Evolutionary conservation across 352 stramenopile genomes (phyloP).

Genomic region (Aphanomyces euteiches): DNA sequence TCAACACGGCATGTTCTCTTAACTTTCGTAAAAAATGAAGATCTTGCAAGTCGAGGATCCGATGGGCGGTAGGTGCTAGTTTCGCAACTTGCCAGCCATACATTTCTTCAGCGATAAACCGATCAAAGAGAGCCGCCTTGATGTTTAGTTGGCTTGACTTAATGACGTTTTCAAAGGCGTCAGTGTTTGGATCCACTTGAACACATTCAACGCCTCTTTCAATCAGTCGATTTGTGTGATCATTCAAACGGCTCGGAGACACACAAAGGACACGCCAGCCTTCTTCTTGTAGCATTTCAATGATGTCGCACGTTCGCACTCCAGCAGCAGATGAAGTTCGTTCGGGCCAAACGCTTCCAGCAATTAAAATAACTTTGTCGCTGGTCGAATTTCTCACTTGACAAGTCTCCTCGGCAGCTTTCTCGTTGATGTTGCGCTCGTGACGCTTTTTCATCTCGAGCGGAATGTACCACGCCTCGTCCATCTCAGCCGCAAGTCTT

Average conservation of each 20-base stretch:
- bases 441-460: constrained; percentile 49
- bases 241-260: constrained; percentile 73
- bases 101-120: constrained; percentile 84
- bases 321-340: constrained; percentile 84
- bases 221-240: constrained; percentile 44
- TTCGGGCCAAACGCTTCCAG: constrained; percentile 80
- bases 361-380: constrained; percentile 53
- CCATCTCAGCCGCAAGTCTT: constrained; percentile 66
- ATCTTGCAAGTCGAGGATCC: constrained; percentile 91
- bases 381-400: neutral
- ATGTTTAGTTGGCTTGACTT: constrained; percentile 45
- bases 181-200: constrained; percentile 67
- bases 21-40: constrained; percentile 86
- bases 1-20: constrained; percentile 77
- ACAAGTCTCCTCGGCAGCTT: neutral
- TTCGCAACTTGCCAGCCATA: constrained; percentile 75
- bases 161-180: constrained; percentile 47
- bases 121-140: constrained; percentile 76
- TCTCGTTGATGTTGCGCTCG: neutral
- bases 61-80: constrained; percentile 69
- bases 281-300: constrained; percentile 55
- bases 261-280: constrained; percentile 71
- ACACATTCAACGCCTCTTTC: constrained; percentile 38
- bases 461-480: constrained; percentile 60
- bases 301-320: constrained; percentile 74